These are phyloP conservation scores for Colletotrichum sp. DNA, from an alignment of 2,329 filamentous ascomycete species.

Conservation along the genomic window DNA sequence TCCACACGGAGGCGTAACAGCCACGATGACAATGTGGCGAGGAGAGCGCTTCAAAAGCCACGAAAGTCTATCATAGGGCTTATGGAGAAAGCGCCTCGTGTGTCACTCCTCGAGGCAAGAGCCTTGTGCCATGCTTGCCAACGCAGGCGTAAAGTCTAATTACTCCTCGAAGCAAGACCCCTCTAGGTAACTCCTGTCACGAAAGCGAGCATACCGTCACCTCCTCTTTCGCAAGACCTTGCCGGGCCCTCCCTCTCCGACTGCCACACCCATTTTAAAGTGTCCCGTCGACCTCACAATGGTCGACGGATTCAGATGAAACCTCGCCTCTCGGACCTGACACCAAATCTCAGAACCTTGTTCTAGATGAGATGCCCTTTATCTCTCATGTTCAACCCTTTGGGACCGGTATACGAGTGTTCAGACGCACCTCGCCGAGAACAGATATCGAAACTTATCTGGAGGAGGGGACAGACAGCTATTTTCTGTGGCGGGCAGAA, in stretches of 20 bases:
- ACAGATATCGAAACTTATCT: background rate
- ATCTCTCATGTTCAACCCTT: background rate
- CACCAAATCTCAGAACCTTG: background rate
- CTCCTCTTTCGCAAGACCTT: background rate
- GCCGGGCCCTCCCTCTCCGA: background rate
- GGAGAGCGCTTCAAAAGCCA: background rate
- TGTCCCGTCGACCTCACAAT: background rate
- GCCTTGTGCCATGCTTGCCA: background rate
- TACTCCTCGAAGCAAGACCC: background rate
- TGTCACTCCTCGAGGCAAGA: background rate
- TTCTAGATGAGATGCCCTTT: background rate
- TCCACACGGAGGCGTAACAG: background rate
- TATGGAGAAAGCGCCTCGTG: background rate
- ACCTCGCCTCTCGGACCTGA: background rate
- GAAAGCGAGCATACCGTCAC: background rate
- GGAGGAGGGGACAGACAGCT: background rate
- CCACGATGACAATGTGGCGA: background rate
- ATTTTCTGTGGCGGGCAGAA: background rate
- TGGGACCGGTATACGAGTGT: background rate
- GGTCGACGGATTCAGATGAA: conserved; percentile 1
- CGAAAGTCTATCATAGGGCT: background rate
- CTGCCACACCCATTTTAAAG: background rate
- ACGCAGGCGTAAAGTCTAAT: background rate
- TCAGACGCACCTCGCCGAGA: background rate
- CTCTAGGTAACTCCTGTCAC: background rate